Evolutionary conservation across 2,329 filamentous ascomycete species (phyloP).

Genomic region (Talaromyces sp.): DNA sequence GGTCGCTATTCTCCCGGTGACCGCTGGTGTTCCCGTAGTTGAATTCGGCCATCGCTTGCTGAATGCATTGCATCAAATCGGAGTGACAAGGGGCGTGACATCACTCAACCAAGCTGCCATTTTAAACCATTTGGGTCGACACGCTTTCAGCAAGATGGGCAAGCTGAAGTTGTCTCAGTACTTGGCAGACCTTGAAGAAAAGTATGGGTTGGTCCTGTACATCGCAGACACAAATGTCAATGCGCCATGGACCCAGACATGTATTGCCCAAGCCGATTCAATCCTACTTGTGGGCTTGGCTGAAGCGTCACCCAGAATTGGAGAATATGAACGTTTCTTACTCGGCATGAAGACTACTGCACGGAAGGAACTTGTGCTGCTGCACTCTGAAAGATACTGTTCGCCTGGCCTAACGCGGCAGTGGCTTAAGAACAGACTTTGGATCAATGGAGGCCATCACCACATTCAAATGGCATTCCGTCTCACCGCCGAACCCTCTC

Average conservation of each 20-base stretch:
- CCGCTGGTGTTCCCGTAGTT: constrained; percentile 86
- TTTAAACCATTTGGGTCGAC: constrained; percentile 88
- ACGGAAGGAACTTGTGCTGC: constrained; percentile 83
- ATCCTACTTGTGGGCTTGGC: constrained; percentile 90
- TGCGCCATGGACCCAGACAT: constrained; percentile 97
- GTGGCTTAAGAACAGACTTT: constrained; percentile 90
- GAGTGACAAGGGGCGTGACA: constrained; percentile 84
- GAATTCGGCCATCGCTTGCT: constrained; percentile 91
- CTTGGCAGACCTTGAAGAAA: constrained; percentile 93
- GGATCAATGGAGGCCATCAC: constrained; percentile 98
- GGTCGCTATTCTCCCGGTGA: constrained; percentile 88
- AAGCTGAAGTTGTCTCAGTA: constrained; percentile 96
- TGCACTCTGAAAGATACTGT: constrained; percentile 89
- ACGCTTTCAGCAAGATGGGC: constrained; percentile 96
- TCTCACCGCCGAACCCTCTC: constrained; percentile 72
- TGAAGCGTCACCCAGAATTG: constrained; percentile 85
- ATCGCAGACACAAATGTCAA: constrained; percentile 97
- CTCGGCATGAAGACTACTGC: constrained; percentile 97
- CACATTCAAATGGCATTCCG: constrained; percentile 95
- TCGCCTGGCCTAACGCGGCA: constrained; percentile 79
- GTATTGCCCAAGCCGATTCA: constrained; percentile 94
- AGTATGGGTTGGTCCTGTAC: constrained; percentile 93
- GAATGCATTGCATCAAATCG: constrained; percentile 85
- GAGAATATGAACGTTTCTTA: constrained; percentile 95
- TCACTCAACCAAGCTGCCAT: constrained; percentile 93